Percentiles rank a stretch among this genome's conserved stretches.
These are phyloP conservation scores for Apiospora rasikravindrae DNA, from an alignment of 2,329 filamentous ascomycete genomes.

Conservation along the genomic window DNA sequence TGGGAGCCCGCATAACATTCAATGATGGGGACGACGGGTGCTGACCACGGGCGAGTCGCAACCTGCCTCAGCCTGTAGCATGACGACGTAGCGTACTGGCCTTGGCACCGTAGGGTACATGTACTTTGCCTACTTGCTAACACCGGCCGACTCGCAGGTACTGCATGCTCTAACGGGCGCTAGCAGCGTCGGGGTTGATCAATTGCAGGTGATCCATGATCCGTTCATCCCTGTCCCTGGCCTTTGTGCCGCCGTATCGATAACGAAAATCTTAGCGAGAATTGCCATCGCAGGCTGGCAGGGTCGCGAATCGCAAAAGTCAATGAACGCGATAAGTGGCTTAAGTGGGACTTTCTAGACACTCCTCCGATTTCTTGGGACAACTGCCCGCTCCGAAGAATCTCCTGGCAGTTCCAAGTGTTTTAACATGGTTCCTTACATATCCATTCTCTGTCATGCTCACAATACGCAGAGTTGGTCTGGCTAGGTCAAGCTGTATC, in stretches of 20 bases:
- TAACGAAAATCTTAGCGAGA: background rate
- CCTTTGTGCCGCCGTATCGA: background rate
- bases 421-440: constrained; percentile 33
- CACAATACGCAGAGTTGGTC: constrained; percentile 31
- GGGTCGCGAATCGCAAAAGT: constrained; percentile 4
- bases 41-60: background rate
- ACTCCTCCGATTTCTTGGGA: background rate
- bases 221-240: background rate
- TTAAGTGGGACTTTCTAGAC: background rate
- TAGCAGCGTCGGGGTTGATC: background rate
- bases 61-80: no score
- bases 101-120: background rate
- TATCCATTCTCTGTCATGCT: constrained; percentile 33
- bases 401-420: no score
- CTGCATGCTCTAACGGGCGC: background rate
- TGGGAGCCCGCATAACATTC: constrained; percentile 7
- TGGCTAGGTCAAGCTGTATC: constrained; percentile 33
- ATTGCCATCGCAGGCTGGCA: background rate
- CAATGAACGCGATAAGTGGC: constrained; percentile 13
- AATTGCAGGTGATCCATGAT: no score
- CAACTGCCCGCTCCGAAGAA: background rate
- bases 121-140: no score
- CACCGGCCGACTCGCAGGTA: background rate
- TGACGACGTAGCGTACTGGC: constrained; percentile 13
- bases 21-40: constrained; percentile 12